phyloP scores from a whole-genome alignment of 1,139 yeast genomes.

The Magnusiomyces suaveolens region DNA sequence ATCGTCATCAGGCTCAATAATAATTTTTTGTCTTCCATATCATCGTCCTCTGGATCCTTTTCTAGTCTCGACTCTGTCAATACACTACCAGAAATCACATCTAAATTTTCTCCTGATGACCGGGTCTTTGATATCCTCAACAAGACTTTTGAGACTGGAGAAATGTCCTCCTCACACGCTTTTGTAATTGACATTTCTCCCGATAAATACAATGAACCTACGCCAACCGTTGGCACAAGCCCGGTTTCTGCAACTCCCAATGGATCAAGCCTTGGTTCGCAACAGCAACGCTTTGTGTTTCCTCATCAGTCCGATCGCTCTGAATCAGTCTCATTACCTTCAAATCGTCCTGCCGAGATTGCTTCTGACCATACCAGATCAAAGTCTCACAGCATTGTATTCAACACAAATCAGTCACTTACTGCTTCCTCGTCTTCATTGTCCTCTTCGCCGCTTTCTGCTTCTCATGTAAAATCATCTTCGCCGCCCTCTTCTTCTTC shows the following conservation, averaged over 20 bases:
- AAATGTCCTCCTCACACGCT: not conserved
- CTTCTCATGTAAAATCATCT: not conserved
- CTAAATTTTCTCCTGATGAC: not conserved
- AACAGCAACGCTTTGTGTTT: not conserved
- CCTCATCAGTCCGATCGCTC: not conserved
- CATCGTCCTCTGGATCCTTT: constrained; percentile 1
- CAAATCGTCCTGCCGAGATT: not conserved
- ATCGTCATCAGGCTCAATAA: constrained; percentile 20
- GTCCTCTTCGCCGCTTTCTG: not conserved
- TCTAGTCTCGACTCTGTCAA: constrained; percentile 3
- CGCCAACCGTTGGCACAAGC: not conserved
- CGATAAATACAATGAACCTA: not conserved
- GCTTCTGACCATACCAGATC: not conserved
- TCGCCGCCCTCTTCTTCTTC: not conserved
- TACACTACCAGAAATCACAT: not conserved
- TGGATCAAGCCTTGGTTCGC: not conserved
- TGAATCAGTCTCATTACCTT: not conserved
- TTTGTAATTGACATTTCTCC: not conserved
- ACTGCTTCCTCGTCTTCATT: not conserved
- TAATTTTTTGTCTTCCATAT: not conserved
- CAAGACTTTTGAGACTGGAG: not conserved
- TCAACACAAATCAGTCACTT: not conserved
- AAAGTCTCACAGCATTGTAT: not conserved
- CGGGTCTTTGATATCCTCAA: constrained; percentile 1
- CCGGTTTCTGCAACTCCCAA: not conserved